Evolutionary conservation across 371 early-diverging fungal species (phyloP).

Genomic region (Mucor saturninus): DNA sequence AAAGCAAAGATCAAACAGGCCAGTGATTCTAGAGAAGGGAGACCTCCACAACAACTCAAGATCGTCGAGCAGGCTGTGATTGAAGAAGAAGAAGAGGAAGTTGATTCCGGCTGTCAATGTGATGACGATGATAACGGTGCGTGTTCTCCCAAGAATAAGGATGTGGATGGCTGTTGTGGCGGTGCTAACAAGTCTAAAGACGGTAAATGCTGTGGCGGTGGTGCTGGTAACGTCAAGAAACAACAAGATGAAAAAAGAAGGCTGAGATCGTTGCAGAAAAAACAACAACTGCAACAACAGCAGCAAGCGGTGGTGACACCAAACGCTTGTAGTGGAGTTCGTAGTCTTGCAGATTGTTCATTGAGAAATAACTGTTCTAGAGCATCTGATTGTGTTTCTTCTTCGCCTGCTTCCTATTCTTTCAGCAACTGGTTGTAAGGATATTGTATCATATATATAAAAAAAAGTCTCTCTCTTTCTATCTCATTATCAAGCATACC

Average conservation of each 20-base stretch:
- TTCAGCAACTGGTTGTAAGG: constrained; percentile 26
- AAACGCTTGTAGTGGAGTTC: not conserved
- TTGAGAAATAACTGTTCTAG: constrained; percentile 26
- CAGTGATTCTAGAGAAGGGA: constrained; percentile 7
- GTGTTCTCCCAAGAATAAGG: constrained; percentile 18
- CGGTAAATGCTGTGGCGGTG: constrained; percentile 33
- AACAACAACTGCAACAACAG: not conserved
- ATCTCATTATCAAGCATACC: not conserved
- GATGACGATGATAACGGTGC: not conserved
- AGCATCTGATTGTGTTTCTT: constrained; percentile 27
- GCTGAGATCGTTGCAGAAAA: not conserved
- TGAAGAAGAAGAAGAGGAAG: constrained; percentile 14
- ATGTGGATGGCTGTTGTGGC: constrained; percentile 29
- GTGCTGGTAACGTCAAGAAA: constrained; percentile 8
- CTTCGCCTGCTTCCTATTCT: constrained; percentile 23
- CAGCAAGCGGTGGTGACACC: not conserved
- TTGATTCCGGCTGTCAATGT: constrained; percentile 3
- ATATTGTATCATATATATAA: not conserved
- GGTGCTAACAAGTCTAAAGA: constrained; percentile 29
- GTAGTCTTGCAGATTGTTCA: constrained; percentile 28
- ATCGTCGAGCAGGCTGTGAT: constrained; percentile 6
- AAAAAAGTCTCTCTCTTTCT: not conserved
- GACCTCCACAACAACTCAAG: not conserved
- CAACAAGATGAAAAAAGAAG: constrained; percentile 13
- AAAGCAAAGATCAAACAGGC: constrained; percentile 20